Evolutionary conservation across 805 yeast species (phyloP), one percentile per base, ranked within the genome.

Genomic region (Ascoidea rubescens): DNA sequence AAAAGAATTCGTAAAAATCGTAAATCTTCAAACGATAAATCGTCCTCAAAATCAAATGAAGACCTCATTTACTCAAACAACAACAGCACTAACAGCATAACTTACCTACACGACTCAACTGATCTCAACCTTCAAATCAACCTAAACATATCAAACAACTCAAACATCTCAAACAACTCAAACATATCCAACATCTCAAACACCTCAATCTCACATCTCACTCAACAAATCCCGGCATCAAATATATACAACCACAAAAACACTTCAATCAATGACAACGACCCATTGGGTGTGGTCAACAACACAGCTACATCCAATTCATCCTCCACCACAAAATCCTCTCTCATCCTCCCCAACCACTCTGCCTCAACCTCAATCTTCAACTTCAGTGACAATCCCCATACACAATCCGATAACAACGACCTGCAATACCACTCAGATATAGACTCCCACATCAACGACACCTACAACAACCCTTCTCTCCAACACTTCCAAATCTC

Each of bases 401-500:
- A 54, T 30, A 48, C 48, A 43, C 48, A 33, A 5, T 32, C 51
- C 47, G 49, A 51, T n/a, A 30, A 17, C 31, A 52, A 17, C 45
- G 52, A 43, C 50, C 53, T 48, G 16, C 48, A n/a, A 43, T 52
- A 54, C 44, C 48, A 52, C 8, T 47, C 32, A 31, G 58, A 60
- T 12, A 53, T 55, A 5, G 31, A 54, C 5, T 45, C 31, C 6
- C 47, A 51, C 31, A 44, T 48, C 17, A 43, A 50, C 30, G 45
- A 53, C 47, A 16, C 58, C 50, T 12, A 59, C 61, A 5, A 50
- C 56, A 43, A 49, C 53, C 42, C 46, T 46, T 10, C 14, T 37
- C 5, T 43, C 32, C 70, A 66, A 45, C 64, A 68, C n/a, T 74
- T 86, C 54, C 80, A 77, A 4, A 83, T 90, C 45, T 66, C 80